phyloP scores from a whole-genome alignment of 306 rosid species.

The Potentilla sterilis region DNA sequence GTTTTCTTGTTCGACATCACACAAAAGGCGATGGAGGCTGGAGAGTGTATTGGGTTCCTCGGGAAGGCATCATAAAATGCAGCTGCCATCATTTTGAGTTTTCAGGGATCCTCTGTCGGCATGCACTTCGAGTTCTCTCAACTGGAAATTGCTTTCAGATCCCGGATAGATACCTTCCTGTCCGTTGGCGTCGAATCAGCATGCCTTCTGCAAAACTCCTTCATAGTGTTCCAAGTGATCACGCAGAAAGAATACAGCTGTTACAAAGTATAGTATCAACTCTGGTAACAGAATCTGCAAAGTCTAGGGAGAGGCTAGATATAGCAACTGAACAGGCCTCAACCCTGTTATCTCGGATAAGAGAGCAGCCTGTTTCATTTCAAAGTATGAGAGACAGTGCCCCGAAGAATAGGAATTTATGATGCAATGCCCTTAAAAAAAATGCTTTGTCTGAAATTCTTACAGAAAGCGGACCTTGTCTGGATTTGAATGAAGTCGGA shows the following conservation, averaged over 20 bases:
- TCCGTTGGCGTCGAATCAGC: constrained; percentile 86
- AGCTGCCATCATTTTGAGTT: constrained; percentile 94
- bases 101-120: constrained; percentile 91
- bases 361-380: constrained; percentile 71
- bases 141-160: constrained; percentile 94
- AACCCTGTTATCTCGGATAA: constrained; percentile 60
- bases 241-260: constrained; percentile 66
- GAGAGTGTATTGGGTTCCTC: constrained; percentile 73
- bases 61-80: constrained; percentile 86
- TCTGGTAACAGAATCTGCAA: constrained; percentile 79
- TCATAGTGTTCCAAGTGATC: constrained; percentile 56
- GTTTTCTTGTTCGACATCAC: constrained; percentile 95
- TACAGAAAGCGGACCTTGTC: constrained; percentile 10
- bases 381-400: constrained; percentile 62
- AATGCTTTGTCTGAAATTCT: constrained; percentile 11
- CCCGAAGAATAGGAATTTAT: constrained; percentile 49
- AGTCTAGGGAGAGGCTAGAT: constrained; percentile 82
- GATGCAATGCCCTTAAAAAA: constrained; percentile 13
- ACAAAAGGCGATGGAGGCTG: constrained; percentile 88
- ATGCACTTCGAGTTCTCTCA: constrained; percentile 87
- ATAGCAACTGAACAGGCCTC: constrained; percentile 79
- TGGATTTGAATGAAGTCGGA: constrained; percentile 21
- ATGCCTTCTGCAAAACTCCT: constrained; percentile 53
- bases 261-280: constrained; percentile 72
- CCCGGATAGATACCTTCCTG: constrained; percentile 89